These are phyloP conservation scores for Perkinsus marinus DNA, from an alignment of 169 alveolate species.

Conservation along the genomic window DNA sequence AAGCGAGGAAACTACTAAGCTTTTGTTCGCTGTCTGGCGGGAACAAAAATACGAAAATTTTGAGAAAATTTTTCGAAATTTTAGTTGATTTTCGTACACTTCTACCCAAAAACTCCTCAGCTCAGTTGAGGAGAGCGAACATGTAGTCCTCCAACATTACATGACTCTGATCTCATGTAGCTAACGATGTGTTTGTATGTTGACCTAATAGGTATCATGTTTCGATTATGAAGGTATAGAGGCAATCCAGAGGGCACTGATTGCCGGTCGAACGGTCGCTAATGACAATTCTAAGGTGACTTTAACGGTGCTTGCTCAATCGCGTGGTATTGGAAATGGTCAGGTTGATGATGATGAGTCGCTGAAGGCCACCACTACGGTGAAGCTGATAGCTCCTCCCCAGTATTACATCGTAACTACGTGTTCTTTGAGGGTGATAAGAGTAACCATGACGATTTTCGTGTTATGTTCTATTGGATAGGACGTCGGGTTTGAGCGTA, in stretches of 20 bases:
- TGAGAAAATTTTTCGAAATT: no score
- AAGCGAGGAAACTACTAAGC: neutral
- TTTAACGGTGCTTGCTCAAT: no score
- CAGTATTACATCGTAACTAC: conserved; percentile 67
- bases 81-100: no score
- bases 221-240: conserved; percentile 87
- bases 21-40: neutral
- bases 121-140: no score
- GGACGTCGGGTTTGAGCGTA: neutral
- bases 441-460: no score
- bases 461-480: no score
- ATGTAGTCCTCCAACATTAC: no score
- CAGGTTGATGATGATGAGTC: conserved; percentile 2
- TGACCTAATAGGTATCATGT: conserved; percentile 84
- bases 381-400: conserved; percentile 80
- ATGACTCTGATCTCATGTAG: no score
- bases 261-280: conserved; percentile 36
- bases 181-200: no score
- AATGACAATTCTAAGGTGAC: conserved; percentile 1
- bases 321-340: conserved; percentile 22
- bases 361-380: conserved; percentile 32
- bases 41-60: no score
- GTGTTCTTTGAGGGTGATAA: conserved; percentile 28
- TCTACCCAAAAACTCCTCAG: no score
- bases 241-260: conserved; percentile 85